A percentile compares a stretch with the other conserved stretches of the same genome.
These are phyloP conservation scores for Dissophora globulifera DNA, from an alignment of 192 early-diverging fungal genomes.

Conservation along the genomic window DNA sequence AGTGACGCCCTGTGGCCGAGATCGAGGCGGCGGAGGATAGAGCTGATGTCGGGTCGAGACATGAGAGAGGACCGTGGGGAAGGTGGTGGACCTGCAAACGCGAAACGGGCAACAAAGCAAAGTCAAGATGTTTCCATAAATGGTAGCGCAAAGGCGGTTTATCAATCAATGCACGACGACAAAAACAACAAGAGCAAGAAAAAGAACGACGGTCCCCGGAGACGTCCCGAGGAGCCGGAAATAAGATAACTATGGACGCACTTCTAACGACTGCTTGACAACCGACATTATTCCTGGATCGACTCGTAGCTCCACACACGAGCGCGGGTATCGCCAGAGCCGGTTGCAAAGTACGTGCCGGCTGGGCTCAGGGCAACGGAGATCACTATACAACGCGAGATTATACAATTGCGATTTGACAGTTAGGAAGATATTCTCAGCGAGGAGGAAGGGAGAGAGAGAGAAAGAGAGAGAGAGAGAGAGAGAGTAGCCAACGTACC, in stretches of 20 bases:
- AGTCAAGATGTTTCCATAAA: no score
- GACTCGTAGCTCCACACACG: conserved; percentile 89
- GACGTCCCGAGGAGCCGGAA: no score
- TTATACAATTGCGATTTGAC: no score
- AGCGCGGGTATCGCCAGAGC: conserved; percentile 92
- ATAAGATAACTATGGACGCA: no score
- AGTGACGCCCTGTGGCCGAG: conserved; percentile 49
- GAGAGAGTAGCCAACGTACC: no score
- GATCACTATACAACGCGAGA: conserved; percentile 77
- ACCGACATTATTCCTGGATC: conserved; percentile 15
- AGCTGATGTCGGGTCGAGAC: conserved; percentile 42
- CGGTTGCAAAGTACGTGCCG: conserved; percentile 93
- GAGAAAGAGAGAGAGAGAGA: no score
- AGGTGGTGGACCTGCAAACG: not conserved
- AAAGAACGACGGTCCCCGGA: conserved; percentile 7
- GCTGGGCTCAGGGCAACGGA: conserved; percentile 85
- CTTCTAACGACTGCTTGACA: no score
- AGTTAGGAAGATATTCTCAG: no score
- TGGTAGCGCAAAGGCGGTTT: no score
- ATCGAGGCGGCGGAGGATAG: conserved; percentile 29
- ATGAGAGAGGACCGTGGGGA: conserved; percentile 6
- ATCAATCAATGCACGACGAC: no score
- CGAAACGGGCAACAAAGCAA: no score
- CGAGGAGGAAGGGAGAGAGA: no score
- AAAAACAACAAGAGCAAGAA: not conserved